Conservation (phyloP, 345 rosid genomes). For the Citrus sp. region DNA sequence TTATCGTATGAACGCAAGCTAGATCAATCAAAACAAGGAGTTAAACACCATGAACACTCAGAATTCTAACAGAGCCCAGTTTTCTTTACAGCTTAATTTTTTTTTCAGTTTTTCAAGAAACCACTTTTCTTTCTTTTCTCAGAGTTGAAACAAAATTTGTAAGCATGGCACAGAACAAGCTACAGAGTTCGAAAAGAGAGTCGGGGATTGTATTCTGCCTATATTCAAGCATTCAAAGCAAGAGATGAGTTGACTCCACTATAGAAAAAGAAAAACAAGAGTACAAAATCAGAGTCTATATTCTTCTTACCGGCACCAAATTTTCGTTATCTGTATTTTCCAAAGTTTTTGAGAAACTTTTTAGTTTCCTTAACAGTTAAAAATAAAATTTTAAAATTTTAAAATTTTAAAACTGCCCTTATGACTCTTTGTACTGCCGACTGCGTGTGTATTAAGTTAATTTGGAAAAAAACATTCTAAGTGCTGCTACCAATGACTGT, state of each 20-base stretch:
- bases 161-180: conserved; percentile 10
- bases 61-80: not conserved
- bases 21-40: not conserved
- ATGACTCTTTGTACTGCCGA: no score
- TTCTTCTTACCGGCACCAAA: no score
- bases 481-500: not conserved
- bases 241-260: not conserved
- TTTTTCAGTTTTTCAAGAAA: not conserved
- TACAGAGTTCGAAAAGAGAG: not conserved
- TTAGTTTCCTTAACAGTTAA: no score
- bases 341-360: no score
- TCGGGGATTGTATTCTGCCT: not conserved
- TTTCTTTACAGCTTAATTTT: not conserved
- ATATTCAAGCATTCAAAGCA: not conserved
- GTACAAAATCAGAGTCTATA: not conserved
- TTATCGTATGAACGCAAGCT: not conserved
- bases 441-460: not conserved
- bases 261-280: no score
- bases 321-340: no score
- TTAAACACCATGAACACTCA: not conserved
- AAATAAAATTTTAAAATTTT: no score
- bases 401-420: no score
- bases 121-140: not conserved
- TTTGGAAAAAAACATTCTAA: not conserved
- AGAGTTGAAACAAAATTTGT: not conserved